These are phyloP conservation scores for Rhodotorula mucilaginosa DNA, from an alignment of 1,284 basidiomycete genomes.

Conservation along the genomic window DNA sequence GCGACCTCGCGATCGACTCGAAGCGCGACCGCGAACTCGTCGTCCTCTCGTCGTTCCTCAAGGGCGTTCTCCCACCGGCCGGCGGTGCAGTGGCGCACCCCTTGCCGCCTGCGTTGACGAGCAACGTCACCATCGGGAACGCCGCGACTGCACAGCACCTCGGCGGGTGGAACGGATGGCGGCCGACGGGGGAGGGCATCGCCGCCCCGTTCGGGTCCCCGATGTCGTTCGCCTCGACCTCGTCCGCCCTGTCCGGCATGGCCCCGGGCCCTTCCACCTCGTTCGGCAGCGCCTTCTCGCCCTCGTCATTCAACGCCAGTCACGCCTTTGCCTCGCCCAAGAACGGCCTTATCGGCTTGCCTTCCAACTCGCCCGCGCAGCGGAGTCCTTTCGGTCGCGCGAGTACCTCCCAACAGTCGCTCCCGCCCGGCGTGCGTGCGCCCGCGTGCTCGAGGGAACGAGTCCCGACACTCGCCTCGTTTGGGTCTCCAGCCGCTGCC, in stretches of 20 bases:
- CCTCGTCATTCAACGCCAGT: background rate
- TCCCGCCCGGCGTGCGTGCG: background rate
- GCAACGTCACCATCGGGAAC: background rate
- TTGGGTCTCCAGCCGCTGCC: background rate
- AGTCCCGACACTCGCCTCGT: conserved; percentile 3
- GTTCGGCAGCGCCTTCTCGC: background rate
- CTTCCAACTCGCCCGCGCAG: background rate
- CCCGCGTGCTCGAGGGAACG: conserved; percentile 15
- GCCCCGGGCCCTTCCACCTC: background rate
- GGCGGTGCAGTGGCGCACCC: background rate
- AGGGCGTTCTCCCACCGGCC: conserved; percentile 5
- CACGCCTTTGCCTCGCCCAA: conserved; percentile 2
- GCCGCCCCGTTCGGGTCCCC: conserved; percentile 18
- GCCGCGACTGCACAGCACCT: background rate
- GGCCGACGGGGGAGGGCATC: conserved; percentile 2
- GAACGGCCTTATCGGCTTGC: background rate
- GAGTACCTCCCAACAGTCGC: background rate
- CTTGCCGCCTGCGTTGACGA: background rate
- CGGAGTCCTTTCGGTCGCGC: background rate
- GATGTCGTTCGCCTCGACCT: conserved; percentile 14
- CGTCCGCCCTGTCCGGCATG: background rate
- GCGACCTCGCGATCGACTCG: conserved; percentile 23
- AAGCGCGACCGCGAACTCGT: conserved; percentile 23
- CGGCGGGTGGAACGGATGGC: conserved; percentile 16
- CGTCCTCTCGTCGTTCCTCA: conserved; percentile 19